Evolutionary conservation across 495 filamentous ascomycete species (phyloP).

Genomic region (Talaromyces trachyspermus): DNA sequence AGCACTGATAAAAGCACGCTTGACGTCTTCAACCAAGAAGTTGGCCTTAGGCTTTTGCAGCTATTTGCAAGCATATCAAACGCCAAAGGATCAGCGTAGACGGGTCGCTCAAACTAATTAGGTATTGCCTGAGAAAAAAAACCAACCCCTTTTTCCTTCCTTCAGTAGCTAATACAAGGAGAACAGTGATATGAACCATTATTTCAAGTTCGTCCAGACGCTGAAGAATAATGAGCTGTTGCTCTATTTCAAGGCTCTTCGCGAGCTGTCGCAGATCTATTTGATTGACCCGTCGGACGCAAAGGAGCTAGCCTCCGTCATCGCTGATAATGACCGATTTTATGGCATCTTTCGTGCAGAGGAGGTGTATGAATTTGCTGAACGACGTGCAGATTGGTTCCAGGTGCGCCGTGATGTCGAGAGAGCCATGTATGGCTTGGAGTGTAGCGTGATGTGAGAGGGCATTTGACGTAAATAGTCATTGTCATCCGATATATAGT

Average conservation of each 20-base stretch:
- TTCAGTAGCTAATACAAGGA: background rate
- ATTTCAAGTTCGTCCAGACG: conserved; percentile 73
- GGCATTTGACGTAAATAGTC: background rate
- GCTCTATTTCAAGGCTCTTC: conserved; percentile 83
- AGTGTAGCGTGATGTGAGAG: conserved; percentile 74
- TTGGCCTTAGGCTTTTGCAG: conserved; percentile 81
- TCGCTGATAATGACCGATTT: conserved; percentile 87
- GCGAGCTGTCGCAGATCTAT: conserved; percentile 92
- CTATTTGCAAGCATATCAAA: conserved; percentile 94
- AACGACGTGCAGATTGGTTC: conserved; percentile 91
- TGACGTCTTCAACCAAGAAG: conserved; percentile 98
- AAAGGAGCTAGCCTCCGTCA: conserved; percentile 90
- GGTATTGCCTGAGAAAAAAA: conserved; percentile 32
- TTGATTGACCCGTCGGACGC: conserved; percentile 81
- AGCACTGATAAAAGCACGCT: conserved; percentile 96
- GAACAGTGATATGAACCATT: conserved; percentile 83
- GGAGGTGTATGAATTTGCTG: conserved; percentile 96
- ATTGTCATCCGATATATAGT: conserved; percentile 13
- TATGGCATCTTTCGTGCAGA: conserved; percentile 87
- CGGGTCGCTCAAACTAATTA: conserved; percentile 86
- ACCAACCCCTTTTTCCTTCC: too few relatives aligned
- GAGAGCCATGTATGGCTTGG: conserved; percentile 95
- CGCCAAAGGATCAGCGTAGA: conserved; percentile 85
- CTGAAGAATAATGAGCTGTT: conserved; percentile 76
- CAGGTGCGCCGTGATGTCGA: conserved; percentile 80